Evolutionary conservation across 495 filamentous ascomycete genomes (phyloP).

Genomic region (Aspergillus ostianus): DNA sequence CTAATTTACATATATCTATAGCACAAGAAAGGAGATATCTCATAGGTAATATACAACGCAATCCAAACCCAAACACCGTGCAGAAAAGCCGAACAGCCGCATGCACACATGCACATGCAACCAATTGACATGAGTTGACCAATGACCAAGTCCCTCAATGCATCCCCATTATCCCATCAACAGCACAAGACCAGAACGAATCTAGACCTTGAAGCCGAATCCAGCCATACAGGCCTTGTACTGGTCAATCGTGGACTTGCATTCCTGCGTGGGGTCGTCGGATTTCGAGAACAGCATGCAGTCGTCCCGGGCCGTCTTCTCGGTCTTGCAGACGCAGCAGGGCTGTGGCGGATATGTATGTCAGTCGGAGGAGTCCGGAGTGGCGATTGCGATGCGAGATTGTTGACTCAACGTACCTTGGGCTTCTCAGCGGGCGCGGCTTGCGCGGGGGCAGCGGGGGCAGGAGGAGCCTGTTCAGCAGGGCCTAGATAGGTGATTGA

Average conservation of each 20-base stretch:
- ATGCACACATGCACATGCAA: neutral
- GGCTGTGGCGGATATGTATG: slow-evolving; percentile 52
- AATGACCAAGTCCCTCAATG: slow-evolving; percentile 9
- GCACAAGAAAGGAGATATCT: neutral
- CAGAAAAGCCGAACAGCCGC: neutral
- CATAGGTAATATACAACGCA: slow-evolving; percentile 4
- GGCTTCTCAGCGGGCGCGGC: slow-evolving; percentile 43
- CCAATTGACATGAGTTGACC: neutral
- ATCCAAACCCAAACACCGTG: slow-evolving; percentile 2
- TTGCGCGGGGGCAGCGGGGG: slow-evolving; percentile 30
- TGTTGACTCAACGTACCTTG: slow-evolving; percentile 44
- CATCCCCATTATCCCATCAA: neutral
- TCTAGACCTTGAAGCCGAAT: slow-evolving; percentile 79
- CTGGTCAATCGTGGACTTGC: slow-evolving; percentile 73
- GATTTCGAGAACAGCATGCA: slow-evolving; percentile 95
- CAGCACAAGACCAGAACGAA: neutral
- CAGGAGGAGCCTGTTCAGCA: slow-evolving; percentile 22
- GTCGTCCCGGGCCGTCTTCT: slow-evolving; percentile 90
- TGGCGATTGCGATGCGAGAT: neutral
- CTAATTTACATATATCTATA: slow-evolving; percentile 1
- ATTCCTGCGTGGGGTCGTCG: slow-evolving; percentile 73
- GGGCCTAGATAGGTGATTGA: slow-evolving; percentile 1
- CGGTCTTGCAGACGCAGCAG: slow-evolving; percentile 95
- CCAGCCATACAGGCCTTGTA: slow-evolving; percentile 93
- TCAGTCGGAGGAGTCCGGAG: slow-evolving; percentile 5